These are phyloP conservation scores for Butyriboletus loyo DNA, from an alignment of 768 basidiomycete genomes.

Conservation along the genomic window DNA sequence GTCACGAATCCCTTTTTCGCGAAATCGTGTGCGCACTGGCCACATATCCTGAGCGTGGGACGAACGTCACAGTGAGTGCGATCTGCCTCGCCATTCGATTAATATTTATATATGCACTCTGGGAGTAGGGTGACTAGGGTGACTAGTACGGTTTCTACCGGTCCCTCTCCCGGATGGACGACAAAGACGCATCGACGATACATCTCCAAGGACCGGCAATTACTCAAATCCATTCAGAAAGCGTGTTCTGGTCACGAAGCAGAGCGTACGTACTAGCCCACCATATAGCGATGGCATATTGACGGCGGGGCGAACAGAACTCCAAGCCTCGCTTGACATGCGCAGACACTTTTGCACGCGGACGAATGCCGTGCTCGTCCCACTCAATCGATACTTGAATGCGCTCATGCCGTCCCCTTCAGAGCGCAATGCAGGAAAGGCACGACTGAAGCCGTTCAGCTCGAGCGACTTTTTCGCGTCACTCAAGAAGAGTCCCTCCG, in stretches of 20 bases:
- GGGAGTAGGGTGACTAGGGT: constrained; percentile 4
- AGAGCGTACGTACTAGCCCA: constrained; percentile 43
- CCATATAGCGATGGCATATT: neutral
- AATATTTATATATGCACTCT: neutral
- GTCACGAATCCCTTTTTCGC: constrained; percentile 90
- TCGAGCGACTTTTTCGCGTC: constrained; percentile 66
- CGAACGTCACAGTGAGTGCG: constrained; percentile 41
- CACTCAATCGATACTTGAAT: constrained; percentile 88
- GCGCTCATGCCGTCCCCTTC: constrained; percentile 75
- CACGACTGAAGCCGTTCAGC: constrained; percentile 68
- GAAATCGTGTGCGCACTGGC: constrained; percentile 79
- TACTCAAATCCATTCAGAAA: constrained; percentile 71
- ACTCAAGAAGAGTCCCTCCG: constrained; percentile 64
- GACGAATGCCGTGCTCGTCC: constrained; percentile 82
- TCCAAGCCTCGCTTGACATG: constrained; percentile 61
- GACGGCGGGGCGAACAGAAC: constrained; percentile 37
- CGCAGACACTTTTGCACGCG: constrained; percentile 82
- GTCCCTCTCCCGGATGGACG: constrained; percentile 71
- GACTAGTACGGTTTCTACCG: constrained; percentile 26
- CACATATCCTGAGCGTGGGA: constrained; percentile 75
- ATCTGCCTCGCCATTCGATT: neutral
- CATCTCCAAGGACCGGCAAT: constrained; percentile 75
- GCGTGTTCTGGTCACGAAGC: constrained; percentile 48
- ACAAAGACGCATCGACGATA: constrained; percentile 78
- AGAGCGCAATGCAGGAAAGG: constrained; percentile 32